Base-by-base conservation (phyloP, 177 flowering plant genomes). In the Telopea speciosissima region DNA sequence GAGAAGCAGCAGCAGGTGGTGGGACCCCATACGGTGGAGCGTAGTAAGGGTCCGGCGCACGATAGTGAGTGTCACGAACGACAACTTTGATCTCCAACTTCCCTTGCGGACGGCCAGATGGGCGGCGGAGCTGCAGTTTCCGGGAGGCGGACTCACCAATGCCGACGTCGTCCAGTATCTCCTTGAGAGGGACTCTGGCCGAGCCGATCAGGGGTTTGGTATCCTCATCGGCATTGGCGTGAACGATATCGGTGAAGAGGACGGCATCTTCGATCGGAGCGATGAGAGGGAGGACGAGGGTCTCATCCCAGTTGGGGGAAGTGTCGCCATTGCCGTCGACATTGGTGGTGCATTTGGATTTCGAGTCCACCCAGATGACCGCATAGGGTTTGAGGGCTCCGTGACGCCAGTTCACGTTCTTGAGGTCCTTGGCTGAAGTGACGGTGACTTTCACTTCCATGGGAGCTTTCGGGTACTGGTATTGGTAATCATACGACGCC, bases 341-440 rank as follows among this genome's bases (percentile, higher is more conserved):
- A n/a, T 65, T 68, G 68, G 89, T 88, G 74, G 93, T 71, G 82
- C 73, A 76, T 72, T 90, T 90, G 76, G 67, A 42, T 0, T 42
- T 69, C 24, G 95, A 86, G 72, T 90, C 90, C 23, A 90, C 75
- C 97, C 97, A 91, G 2, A 80, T 81, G 68, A 91, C 90, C 79
- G 81, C 93, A 83, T 91, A 91, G 0, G 97, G 97, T 61, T 76
- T 76, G 70, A 75, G 70, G 8, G 68, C 72, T 74, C 95, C 97
- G 84, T 88, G 67, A 3, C 90, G 89, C 97, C 97, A 91, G 77
- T 91, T 91, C 62, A 91, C 86, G 83, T 91, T 91, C 77, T 91
- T 91, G 68, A 90, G 83, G 69, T 88, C 88, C 26, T 79, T 85
- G 68, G 95, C 97, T 3, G 88, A 85, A 63, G 76, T 52, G 54